These are phyloP conservation scores for Thalassiosira hispida DNA, from an alignment of 352 stramenopile species.

Conservation along the genomic window DNA sequence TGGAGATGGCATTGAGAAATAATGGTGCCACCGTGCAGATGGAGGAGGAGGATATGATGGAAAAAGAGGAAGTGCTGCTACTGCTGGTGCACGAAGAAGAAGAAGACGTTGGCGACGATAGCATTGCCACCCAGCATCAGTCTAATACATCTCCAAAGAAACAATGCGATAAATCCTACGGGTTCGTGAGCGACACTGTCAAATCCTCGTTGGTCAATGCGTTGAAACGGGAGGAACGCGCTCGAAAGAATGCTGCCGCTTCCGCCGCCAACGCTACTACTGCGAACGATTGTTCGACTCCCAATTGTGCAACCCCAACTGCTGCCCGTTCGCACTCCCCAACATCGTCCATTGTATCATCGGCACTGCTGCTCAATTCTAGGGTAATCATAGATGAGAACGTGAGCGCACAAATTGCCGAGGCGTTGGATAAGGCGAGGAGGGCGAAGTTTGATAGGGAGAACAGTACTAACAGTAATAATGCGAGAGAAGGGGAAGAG, in stretches of 20 bases:
- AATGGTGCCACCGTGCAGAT: neutral
- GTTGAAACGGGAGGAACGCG: neutral
- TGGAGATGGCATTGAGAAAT: conserved; percentile 5
- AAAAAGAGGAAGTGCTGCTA: neutral
- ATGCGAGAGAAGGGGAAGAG: no score
- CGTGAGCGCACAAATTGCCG: neutral
- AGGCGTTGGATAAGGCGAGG: neutral
- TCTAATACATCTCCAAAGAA: neutral
- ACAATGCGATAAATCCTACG: neutral
- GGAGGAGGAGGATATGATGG: neutral
- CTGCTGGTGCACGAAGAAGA: neutral
- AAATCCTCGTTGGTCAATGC: neutral
- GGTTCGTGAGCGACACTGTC: conserved; percentile 8
- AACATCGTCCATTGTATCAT: neutral
- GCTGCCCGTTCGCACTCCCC: neutral
- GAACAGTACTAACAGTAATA: no score
- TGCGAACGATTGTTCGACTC: no score
- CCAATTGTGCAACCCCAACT: no score
- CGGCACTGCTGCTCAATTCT: neutral
- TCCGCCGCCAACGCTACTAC: no score
- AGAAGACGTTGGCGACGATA: neutral
- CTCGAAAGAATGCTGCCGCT: neutral
- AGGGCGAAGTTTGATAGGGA: neutral
- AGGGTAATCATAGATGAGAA: neutral
- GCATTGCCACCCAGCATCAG: neutral